Base-by-base conservation (phyloP, 345 rosid species). In the Eucalyptus erythrocorys region DNA sequence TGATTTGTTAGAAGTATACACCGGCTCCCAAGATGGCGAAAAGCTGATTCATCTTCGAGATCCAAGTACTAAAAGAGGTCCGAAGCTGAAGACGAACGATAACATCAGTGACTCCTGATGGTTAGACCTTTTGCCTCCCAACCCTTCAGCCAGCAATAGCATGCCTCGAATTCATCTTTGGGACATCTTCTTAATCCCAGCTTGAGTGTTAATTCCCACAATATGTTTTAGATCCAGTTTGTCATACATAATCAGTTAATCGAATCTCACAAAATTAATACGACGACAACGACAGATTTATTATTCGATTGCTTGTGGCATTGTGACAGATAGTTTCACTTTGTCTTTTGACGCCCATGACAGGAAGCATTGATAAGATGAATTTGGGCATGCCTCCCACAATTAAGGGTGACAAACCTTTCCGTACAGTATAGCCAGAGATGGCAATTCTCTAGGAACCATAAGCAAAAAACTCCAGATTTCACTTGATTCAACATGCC, bases 1-100 rank as follows among this genome's bases (percentile, higher is more conserved):
- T 61, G 99, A 98, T 92, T 88, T 98, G 91, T 90, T 95, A 88
- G 94, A 90, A 55, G 93, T 94, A 85, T 90, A 95, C 19, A 89
- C 14, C 16, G 15, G 47, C 84, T 76, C 15, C 27, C 82, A 37
- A 71, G 82, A 71, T 71, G 82, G 47, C 82, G 82, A 71, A 71
- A 19, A 40, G 82, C 8, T 19, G 45, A 71, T 37, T 37, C 84
- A 76, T 40, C 84, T 76, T 40, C 47, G 10, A 76, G 30, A 76
- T 40, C 84, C 84, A 76, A 76, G 84, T 40, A 40, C 82, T 76
- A 21, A 37, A 76, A 76, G 42, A 40, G 82, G 47, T 76, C 47
- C 3, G 82, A 3, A 76, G 82, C 8, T 42, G 42, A 76, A 76
- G 82, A 76, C 6, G 47, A 76, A 21, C 47, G 82, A 76, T 21